Percentiles rank a stretch among this genome's conserved stretches.
Conservation (phyloP, 257 asterid genomes). For the Nemophila menziesii region DNA sequence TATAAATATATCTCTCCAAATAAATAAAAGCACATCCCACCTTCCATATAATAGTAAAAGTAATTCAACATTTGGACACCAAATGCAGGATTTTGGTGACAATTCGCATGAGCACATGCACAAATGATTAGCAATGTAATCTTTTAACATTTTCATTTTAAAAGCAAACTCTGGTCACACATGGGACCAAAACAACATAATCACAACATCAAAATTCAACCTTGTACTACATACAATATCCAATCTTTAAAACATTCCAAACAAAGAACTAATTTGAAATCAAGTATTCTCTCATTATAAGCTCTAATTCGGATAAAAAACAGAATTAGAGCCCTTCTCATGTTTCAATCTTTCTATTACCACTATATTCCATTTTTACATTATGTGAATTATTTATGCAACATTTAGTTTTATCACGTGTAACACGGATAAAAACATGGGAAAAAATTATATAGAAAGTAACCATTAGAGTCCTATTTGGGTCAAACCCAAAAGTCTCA, state of each 20-base stretch:
- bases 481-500: neutral
- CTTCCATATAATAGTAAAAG: too few relatives aligned
- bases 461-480: too few relatives aligned
- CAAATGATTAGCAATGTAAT: neutral
- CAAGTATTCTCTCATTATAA: neutral
- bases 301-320: slow-evolving; percentile 14
- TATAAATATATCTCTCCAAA: too few relatives aligned
- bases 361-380: neutral
- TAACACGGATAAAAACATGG: too few relatives aligned
- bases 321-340: slow-evolving; percentile 10
- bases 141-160: slow-evolving; percentile 5
- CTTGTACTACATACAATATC: neutral
- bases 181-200: neutral
- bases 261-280: neutral
- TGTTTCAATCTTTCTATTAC: neutral
- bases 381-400: neutral
- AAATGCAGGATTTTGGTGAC: too few relatives aligned
- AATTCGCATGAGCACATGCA: too few relatives aligned
- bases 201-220: too few relatives aligned
- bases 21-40: too few relatives aligned
- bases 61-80: too few relatives aligned
- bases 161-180: slow-evolving; percentile 8
- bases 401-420: neutral
- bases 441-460: too few relatives aligned
- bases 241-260: neutral